Evolutionary conservation across 1,139 yeast genomes (phyloP), one percentile per base, ranked within the genome.

Genomic region (Zygosaccharomyces sapae): DNA sequence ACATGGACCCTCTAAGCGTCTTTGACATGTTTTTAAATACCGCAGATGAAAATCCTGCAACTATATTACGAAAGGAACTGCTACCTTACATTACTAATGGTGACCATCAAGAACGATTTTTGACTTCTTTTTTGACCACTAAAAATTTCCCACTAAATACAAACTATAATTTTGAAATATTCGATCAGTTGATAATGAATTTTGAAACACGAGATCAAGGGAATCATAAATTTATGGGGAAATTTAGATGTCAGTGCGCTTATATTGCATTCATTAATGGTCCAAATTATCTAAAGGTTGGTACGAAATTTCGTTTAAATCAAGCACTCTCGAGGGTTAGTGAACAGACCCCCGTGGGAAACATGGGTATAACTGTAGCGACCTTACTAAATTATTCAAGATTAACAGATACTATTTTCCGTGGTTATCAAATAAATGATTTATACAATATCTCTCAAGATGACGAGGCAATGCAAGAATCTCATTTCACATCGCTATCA

Each of bases 241-340:
- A 38, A 4, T 44, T 56, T 10, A 49, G 56, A 38, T 20, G 43
- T 7, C 49, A 48, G 20, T 48, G 54, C 2, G 45, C 60, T n/a
- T 33, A 43, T 4, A 58, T 62, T n/a, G 27, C 61, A n/a, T 61
- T 53, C 45, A 52, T 54, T 18, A 55, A 60, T 29, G 52, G 57
- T 16, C 41, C 42, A 2, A 44, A 49, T 20, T 43, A 56, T 19
- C 38, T 49, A 9, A 45, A 46, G 1, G 13, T 51, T 13, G 30
- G 48, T 5, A 27, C 53, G 4, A 22, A 48, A 3, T 24, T 33
- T 6, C 54, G 52, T 4, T 25, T 59, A 9, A 36, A 40, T 18
- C 36, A 44, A 9, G 39, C 60, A 16, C 43, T 63, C 9, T 27
- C 44, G 13, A 20, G 33, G 3, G 44, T 60, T 7, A 53, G 55